These are phyloP conservation scores for Rhynchospora pubera DNA, from an alignment of 176 grass and related monocot genomes.

Conservation along the genomic window DNA sequence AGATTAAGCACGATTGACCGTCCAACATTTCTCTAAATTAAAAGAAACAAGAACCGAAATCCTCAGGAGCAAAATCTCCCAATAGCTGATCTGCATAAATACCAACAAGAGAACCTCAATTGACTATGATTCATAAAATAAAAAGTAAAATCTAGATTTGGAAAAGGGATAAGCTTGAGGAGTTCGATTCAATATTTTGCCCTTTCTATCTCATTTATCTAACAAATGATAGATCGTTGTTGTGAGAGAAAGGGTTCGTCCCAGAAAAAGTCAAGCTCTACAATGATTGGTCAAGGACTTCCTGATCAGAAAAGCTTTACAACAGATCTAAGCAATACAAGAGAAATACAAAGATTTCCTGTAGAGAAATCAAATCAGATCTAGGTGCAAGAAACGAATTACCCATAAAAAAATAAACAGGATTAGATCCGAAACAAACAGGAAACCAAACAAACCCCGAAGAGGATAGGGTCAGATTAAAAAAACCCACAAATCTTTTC, in stretches of 20 bases:
- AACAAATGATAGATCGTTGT: not conserved
- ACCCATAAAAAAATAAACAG: not conserved
- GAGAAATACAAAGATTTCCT: not conserved
- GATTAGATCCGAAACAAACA: not conserved
- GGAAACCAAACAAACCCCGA: not conserved
- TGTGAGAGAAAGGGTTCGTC: not conserved
- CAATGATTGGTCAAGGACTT: slow-evolving; percentile 12
- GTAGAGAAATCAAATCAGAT: slow-evolving; percentile 7
- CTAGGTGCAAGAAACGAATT: not conserved
- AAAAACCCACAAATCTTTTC: not conserved
- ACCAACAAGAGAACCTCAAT: slow-evolving; percentile 6
- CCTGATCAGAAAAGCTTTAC: slow-evolving; percentile 2
- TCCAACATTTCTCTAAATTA: slow-evolving; percentile 32
- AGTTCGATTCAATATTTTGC: not conserved
- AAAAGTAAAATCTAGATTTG: slow-evolving; percentile 1
- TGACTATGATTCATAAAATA: not conserved
- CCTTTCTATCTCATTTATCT: not conserved
- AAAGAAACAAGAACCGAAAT: not conserved
- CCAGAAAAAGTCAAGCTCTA: slow-evolving; percentile 1
- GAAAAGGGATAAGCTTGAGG: not conserved
- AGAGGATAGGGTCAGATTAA: not conserved
- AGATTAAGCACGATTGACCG: slow-evolving; percentile 25
- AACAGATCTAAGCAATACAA: slow-evolving; percentile 10
- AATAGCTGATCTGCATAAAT: slow-evolving; percentile 22
- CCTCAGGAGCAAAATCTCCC: not conserved